Percentiles rank a stretch among this genome's conserved stretches.
Conservation (phyloP, 768 basidiomycete species). For the Lactarius vividus region DNA sequence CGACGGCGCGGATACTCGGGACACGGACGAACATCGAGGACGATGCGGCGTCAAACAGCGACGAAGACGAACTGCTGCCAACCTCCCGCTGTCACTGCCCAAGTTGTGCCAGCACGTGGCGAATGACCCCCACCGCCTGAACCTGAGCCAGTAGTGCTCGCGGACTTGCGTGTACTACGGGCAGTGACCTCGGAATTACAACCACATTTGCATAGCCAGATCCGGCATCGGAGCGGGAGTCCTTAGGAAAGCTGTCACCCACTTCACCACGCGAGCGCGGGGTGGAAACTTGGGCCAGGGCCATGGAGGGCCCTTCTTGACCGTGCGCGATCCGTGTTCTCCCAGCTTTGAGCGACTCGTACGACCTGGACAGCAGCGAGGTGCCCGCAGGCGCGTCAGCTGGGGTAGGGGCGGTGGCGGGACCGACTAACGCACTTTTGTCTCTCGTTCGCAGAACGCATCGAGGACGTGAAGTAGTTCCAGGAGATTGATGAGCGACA, state of each 20-base stretch:
- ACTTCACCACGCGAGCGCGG: no score
- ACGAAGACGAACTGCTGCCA: slow-evolving; percentile 40
- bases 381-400: slow-evolving; percentile 35
- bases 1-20: slow-evolving; percentile 97
- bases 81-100: not conserved
- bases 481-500: slow-evolving; percentile 88
- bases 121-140: slow-evolving; percentile 19
- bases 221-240: not conserved
- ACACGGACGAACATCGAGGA: slow-evolving; percentile 77
- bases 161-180: slow-evolving; percentile 59
- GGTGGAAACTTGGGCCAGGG: not conserved
- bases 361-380: slow-evolving; percentile 71
- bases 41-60: slow-evolving; percentile 54
- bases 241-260: not conserved
- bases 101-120: slow-evolving; percentile 22
- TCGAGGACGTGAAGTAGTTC: slow-evolving; percentile 77
- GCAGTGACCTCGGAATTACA: slow-evolving; percentile 44
- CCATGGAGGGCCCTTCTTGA: slow-evolving; percentile 4
- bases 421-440: slow-evolving; percentile 12
- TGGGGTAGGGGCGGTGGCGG: not conserved
- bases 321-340: slow-evolving; percentile 5
- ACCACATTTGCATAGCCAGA: slow-evolving; percentile 47
- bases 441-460: slow-evolving; percentile 18
- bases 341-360: no score
- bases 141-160: slow-evolving; percentile 28